Conservation (phyloP, 164 flowering plant genomes). For the Stephania cephalantha region DNA sequence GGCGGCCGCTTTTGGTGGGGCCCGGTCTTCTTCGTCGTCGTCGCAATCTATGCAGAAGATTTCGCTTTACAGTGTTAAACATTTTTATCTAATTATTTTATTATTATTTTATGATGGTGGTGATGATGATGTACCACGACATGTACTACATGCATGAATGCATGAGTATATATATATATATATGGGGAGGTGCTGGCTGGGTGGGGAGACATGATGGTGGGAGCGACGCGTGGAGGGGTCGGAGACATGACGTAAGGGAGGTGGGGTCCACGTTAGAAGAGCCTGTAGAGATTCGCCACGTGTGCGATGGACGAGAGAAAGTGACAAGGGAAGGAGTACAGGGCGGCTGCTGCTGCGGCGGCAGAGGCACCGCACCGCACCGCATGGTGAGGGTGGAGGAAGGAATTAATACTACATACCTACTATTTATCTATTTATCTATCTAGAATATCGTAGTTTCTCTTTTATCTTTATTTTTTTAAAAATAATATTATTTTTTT, state of each 20-base stretch:
- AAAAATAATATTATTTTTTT: no score
- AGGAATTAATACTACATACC: not conserved
- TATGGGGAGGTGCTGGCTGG: no score
- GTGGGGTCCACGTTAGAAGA: no score
- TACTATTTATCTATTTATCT: not conserved
- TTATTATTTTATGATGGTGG: not conserved
- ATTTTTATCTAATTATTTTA: no score
- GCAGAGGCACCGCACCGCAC: not conserved
- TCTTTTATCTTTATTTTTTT: no score
- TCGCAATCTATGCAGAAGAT: conserved; percentile 26
- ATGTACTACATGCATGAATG: not conserved
- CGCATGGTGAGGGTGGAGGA: not conserved
- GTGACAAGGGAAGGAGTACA: not conserved
- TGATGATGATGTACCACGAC: not conserved
- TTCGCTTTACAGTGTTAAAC: not conserved
- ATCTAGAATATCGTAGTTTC: not conserved
- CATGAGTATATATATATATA: not conserved
- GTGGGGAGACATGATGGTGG: not conserved
- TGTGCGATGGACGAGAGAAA: no score
- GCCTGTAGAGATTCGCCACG: no score
- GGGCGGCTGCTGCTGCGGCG: not conserved
- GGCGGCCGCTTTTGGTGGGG: conserved; percentile 43
- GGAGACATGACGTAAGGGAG: not conserved
- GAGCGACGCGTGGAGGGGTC: not conserved
- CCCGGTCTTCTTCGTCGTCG: conserved; percentile 16